A percentile compares a stretch with the other conserved stretches of the same genome.
Conservation (phyloP, 495 filamentous ascomycete species). For the Trypethelium eluteriae region DNA sequence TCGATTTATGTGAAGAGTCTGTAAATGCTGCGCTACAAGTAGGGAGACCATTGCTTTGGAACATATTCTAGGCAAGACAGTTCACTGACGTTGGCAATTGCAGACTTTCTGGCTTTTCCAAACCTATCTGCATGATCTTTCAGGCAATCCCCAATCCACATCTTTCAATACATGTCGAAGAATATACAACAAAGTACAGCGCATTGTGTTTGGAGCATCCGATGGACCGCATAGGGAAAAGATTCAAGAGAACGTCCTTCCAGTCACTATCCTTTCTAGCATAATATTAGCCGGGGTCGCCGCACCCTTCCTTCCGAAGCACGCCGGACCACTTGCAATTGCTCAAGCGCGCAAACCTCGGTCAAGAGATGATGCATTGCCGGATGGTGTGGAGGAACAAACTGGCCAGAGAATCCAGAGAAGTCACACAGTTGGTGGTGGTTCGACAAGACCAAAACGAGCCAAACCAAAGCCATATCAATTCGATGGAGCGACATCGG, state of each 20-base stretch:
- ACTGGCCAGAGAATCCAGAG: slow-evolving; percentile 45
- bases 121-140: slow-evolving; percentile 69
- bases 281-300: slow-evolving; percentile 58
- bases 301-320: slow-evolving; percentile 39
- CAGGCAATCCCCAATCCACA: slow-evolving; percentile 56
- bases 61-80: neutral
- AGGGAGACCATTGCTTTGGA: slow-evolving; percentile 27
- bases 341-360: slow-evolving; percentile 65
- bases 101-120: slow-evolving; percentile 81
- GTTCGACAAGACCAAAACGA: slow-evolving; percentile 42
- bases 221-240: slow-evolving; percentile 55
- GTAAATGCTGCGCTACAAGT: slow-evolving; percentile 70
- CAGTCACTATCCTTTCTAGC: slow-evolving; percentile 63
- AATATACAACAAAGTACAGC: slow-evolving; percentile 73
- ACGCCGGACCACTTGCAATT: slow-evolving; percentile 62
- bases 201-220: slow-evolving; percentile 63
- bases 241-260: slow-evolving; percentile 67
- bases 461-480: slow-evolving; percentile 34
- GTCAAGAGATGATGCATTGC: slow-evolving; percentile 44
- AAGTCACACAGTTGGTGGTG: slow-evolving; percentile 55
- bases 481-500: slow-evolving; percentile 28
- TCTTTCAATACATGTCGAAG: slow-evolving; percentile 65
- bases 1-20: slow-evolving; percentile 71
- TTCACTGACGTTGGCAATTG: slow-evolving; percentile 15
- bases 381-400: slow-evolving; percentile 26